phyloP scores from a whole-genome alignment of 1,284 basidiomycete species.

The Rhodotorula sp. region DNA sequence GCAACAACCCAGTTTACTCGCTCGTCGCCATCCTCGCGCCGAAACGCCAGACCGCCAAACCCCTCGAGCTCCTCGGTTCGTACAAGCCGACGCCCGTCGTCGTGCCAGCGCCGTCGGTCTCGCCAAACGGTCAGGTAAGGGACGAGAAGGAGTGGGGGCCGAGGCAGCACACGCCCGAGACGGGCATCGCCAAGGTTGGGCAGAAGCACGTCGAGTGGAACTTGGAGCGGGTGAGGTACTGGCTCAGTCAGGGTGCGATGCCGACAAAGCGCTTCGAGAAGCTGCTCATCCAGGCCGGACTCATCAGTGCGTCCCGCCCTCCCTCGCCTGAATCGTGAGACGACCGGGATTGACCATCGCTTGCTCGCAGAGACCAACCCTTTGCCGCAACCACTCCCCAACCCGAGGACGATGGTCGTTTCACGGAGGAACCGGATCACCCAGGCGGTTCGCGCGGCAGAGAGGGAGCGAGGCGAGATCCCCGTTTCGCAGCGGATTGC shows the following conservation, averaged over 20 bases:
- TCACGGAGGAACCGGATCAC: slow-evolving; percentile 27
- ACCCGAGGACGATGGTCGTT: slow-evolving; percentile 5
- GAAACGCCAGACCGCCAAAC: slow-evolving; percentile 23
- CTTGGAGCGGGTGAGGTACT: slow-evolving; percentile 46
- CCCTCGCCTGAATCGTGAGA: not conserved
- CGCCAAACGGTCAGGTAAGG: slow-evolving; percentile 31
- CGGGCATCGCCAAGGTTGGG: slow-evolving; percentile 12
- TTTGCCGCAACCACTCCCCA: not conserved
- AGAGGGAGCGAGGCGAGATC: slow-evolving; percentile 15
- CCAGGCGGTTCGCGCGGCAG: slow-evolving; percentile 23
- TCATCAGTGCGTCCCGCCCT: slow-evolving; percentile 25
- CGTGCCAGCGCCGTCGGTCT: slow-evolving; percentile 7
- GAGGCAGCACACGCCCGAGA: not conserved
- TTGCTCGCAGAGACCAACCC: slow-evolving; percentile 9
- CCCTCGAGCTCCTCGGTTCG: slow-evolving; percentile 34
- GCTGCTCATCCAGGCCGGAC: slow-evolving; percentile 47
- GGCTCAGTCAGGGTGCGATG: slow-evolving; percentile 49
- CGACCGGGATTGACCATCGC: not conserved
- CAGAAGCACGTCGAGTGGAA: slow-evolving; percentile 49
- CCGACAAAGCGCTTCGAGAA: slow-evolving; percentile 49
- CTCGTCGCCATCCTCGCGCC: slow-evolving; percentile 34
- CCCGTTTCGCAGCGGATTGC: slow-evolving; percentile 14
- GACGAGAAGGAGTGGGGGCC: slow-evolving; percentile 27
- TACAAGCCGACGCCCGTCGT: slow-evolving; percentile 21
- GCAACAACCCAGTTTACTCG: slow-evolving; percentile 36